Conservation (phyloP, 1,284 basidiomycete genomes). For the Cutaneotrichosporon arboriforme region DNA sequence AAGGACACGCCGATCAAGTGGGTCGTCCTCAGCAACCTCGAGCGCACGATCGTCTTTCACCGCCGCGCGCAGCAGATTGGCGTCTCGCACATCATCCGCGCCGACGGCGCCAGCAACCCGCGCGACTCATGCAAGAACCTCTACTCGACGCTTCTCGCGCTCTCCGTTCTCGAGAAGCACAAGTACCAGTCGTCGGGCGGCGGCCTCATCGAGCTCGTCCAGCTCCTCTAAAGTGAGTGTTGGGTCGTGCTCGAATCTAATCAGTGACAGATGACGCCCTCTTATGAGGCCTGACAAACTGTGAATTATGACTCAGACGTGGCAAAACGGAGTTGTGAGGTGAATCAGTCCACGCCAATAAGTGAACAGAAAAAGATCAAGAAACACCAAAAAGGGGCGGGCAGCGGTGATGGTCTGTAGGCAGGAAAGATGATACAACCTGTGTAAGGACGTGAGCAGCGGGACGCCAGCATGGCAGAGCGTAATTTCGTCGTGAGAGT, state of each 20-base stretch:
- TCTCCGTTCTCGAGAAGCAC: conserved; percentile 16
- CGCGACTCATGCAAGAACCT: conserved; percentile 17
- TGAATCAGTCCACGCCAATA: too few species aligned
- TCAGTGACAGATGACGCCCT: too few species aligned
- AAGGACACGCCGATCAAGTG: conserved; percentile 8
- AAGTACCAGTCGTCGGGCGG: conserved; percentile 8
- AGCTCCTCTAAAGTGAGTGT: conserved; percentile 4
- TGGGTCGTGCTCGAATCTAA: background rate
- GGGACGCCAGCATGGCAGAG: too few species aligned
- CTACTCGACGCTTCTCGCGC: conserved; percentile 14
- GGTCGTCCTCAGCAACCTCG: conserved; percentile 16
- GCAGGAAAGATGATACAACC: too few species aligned
- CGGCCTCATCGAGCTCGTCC: conserved; percentile 5
- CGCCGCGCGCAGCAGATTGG: conserved; percentile 11
- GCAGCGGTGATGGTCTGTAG: too few species aligned
- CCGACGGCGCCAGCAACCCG: conserved; percentile 11
- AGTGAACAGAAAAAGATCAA: too few species aligned
- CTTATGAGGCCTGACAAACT: too few species aligned
- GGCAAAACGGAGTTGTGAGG: too few species aligned
- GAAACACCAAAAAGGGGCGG: too few species aligned
- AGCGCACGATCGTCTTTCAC: conserved; percentile 17
- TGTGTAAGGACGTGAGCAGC: too few species aligned
- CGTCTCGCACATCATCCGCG: conserved; percentile 12
- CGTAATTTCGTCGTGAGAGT: too few species aligned
- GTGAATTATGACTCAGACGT: too few species aligned